Evolutionary conservation across 768 basidiomycete genomes (phyloP), one percentile per base, ranked within the genome.

Genomic region (Suillus subaureus): DNA sequence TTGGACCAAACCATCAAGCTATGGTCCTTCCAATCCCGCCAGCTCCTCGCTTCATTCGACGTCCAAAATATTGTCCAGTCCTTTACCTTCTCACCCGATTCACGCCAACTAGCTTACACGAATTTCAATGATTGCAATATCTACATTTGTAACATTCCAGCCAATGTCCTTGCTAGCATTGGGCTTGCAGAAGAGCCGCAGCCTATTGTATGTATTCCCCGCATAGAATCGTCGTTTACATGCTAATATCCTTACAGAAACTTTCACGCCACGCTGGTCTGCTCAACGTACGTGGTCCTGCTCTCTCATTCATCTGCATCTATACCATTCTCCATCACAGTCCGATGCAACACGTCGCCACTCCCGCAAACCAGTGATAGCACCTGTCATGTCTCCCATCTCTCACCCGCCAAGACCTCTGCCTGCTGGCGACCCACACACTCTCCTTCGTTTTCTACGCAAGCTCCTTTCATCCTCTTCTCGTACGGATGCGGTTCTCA

Each of bases 51-150:
- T 47, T 47, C 45, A n/a, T 47, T 47, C 9, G 21, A 21, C 4
- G 4, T n/a, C 4, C 1, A 11, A n/a, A n/a, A 42, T 8, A 6
- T 2, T 5, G 6, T 6, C n/a, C n/a, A n/a, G n/a, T n/a, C 11
- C 45, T 0, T 47, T 0, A 11, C 12, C 11, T 11, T 47, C 4
- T 47, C 45, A 9, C 45, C 45, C 4, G 45, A n/a, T 47, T 47
- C 45, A n/a, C 45, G 45, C n/a, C 45, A 47, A n/a, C 21, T 47
- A 4, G 21, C 45, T n/a, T 12, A n/a, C 45, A 47, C 45, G 45
- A 4, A 4, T 0, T 4, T 4, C 4, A 3, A 5, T n/a, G 45
- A 47, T 11, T 0, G 4, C 4, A 47, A 47, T 1, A 47, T 47
- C 4, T n/a, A n/a, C 4, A 12, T 47, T 12, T 47, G 11, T 0